Percentiles rank a stretch among this genome's conserved stretches.
These are phyloP conservation scores for Cucumis hystrix DNA, from an alignment of 306 rosid genomes.

Conservation along the genomic window DNA sequence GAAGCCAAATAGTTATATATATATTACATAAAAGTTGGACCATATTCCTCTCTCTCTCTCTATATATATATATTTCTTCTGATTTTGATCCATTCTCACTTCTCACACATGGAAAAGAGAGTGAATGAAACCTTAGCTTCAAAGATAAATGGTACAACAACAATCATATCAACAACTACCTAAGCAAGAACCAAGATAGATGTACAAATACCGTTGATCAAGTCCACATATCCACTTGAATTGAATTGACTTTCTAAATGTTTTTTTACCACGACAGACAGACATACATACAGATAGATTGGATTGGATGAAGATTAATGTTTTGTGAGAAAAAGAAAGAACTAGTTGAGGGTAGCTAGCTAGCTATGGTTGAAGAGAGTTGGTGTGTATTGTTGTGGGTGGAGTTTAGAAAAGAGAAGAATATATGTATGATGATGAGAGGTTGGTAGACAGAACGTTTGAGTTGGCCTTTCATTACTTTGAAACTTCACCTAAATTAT, in stretches of 20 bases:
- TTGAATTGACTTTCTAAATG: too few relatives aligned
- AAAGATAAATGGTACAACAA: not conserved
- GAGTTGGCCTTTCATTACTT: constrained; percentile 4
- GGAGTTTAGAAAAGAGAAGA: not conserved
- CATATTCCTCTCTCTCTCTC: not conserved
- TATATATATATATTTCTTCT: not conserved
- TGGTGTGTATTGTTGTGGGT: not conserved
- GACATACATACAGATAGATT: too few relatives aligned
- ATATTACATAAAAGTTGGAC: not conserved
- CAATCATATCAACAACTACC: not conserved
- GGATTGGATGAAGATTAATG: too few relatives aligned
- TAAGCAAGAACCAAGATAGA: not conserved
- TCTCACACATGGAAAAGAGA: not conserved
- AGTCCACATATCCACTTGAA: too few relatives aligned
- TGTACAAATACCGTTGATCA: not conserved
- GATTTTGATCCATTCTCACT: not conserved
- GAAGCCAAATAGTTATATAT: not conserved
- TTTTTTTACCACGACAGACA: too few relatives aligned
- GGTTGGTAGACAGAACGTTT: constrained; percentile 1
- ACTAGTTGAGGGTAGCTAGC: not conserved
- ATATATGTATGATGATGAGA: not conserved
- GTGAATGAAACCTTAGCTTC: not conserved
- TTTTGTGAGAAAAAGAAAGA: too few relatives aligned
- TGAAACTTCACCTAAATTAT: not conserved
- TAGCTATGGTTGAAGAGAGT: not conserved